phyloP scores from a whole-genome alignment of 495 filamentous ascomycete genomes.

The Gamarada debralockiae region DNA sequence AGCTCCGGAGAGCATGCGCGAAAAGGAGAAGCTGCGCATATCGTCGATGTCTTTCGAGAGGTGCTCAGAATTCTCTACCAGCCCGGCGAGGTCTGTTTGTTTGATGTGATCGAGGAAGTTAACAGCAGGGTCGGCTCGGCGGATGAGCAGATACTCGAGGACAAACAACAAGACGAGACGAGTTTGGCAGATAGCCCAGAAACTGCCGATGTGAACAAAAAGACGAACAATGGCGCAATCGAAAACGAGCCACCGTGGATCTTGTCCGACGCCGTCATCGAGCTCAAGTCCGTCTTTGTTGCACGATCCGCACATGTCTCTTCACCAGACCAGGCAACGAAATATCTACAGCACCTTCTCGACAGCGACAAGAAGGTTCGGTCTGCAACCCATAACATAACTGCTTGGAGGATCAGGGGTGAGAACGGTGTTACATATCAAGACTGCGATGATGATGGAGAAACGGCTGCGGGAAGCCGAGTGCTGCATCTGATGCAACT shows the following conservation, averaged over 20 bases:
- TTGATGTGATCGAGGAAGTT: conserved; percentile 74
- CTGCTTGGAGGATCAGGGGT: conserved; percentile 50
- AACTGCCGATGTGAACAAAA: background rate
- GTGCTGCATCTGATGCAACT: conserved; percentile 86
- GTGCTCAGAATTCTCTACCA: conserved; percentile 62
- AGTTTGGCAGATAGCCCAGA: background rate
- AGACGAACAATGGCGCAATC: background rate
- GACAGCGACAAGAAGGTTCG: conserved; percentile 76
- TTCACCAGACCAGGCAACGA: conserved; percentile 62
- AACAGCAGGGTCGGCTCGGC: conserved; percentile 21
- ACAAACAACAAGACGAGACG: background rate
- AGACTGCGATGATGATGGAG: conserved; percentile 94
- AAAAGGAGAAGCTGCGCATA: conserved; percentile 65
- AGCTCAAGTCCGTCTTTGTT: conserved; percentile 87
- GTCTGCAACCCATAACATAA: conserved; percentile 88
- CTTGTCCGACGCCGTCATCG: conserved; percentile 64
- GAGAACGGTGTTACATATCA: conserved; percentile 57
- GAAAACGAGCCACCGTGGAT: conserved; percentile 58
- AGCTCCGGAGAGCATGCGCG: conserved; percentile 48
- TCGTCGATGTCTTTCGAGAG: conserved; percentile 61
- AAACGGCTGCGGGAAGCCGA: conserved; percentile 86
- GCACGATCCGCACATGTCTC: conserved; percentile 67
- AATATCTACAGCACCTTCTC: conserved; percentile 67
- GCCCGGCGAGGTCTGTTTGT: conserved; percentile 79
- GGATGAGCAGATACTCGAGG: conserved; percentile 2